phyloP scores from a whole-genome alignment of 495 filamentous ascomycete genomes.

The Xylaria curta region DNA sequence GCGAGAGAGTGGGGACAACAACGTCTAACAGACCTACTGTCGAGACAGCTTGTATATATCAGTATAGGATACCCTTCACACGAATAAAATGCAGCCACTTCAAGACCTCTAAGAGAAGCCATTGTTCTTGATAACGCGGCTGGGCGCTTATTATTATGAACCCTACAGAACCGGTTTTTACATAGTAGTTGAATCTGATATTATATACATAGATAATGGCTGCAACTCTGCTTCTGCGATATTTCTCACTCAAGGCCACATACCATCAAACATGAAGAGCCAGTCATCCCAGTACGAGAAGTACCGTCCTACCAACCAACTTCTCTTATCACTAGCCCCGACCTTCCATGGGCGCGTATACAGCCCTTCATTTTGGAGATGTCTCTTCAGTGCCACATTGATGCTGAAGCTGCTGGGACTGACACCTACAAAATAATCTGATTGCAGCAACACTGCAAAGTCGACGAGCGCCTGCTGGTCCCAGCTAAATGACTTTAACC shows the following conservation, averaged over 20 bases:
- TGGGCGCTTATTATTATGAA: not conserved
- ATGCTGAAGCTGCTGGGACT: conserved; percentile 55
- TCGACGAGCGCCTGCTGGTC: conserved; percentile 54
- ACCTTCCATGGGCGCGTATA: conserved; percentile 51
- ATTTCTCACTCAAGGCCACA: conserved; percentile 45
- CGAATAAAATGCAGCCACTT: conserved; percentile 2
- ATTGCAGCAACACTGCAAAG: conserved; percentile 47
- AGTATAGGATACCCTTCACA: conserved; percentile 21
- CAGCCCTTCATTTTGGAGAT: conserved; percentile 46
- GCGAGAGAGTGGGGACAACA: conserved; percentile 49
- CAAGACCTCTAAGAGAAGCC: not conserved
- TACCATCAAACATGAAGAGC: conserved; percentile 55
- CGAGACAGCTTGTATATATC: conserved; percentile 26
- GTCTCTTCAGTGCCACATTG: conserved; percentile 50
- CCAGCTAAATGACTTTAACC: conserved; percentile 47
- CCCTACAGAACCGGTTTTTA: not conserved
- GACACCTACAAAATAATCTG: conserved; percentile 51
- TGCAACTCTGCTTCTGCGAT: not conserved
- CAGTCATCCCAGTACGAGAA: conserved; percentile 53
- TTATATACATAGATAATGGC: not conserved
- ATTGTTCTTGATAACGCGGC: not conserved
- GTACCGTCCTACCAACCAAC: conserved; percentile 50
- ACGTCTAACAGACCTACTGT: conserved; percentile 35
- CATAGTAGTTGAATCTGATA: not conserved
- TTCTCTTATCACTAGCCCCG: conserved; percentile 47